phyloP scores from a whole-genome alignment of 106 monocot genomes.

The Dendrobium nobile region DNA sequence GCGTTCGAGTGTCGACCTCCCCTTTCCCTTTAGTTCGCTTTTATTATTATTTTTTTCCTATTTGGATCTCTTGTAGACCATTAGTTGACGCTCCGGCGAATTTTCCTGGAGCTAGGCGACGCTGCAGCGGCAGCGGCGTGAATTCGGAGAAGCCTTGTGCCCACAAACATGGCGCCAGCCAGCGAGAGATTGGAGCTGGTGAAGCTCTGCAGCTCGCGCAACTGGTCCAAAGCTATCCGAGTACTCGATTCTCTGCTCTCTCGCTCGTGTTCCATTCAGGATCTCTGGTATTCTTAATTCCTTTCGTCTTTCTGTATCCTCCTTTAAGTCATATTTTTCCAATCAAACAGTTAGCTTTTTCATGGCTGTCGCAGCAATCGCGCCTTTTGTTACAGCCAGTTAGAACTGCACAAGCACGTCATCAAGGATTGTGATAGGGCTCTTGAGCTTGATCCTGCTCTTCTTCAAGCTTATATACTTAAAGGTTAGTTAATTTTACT shows the following conservation, averaged over 20 bases:
- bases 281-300: constrained; percentile 54
- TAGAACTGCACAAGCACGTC: constrained; percentile 95
- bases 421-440: constrained; percentile 92
- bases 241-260: constrained; percentile 72
- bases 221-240: constrained; percentile 97
- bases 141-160: not conserved
- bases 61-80: not conserved
- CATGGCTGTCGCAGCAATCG: constrained; percentile 56
- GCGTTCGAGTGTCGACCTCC: not conserved
- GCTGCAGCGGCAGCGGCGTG: not conserved
- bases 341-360: not conserved
- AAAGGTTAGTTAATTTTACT: constrained; percentile 51
- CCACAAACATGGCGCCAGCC: constrained; percentile 20
- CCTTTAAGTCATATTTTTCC: not conserved
- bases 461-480: constrained; percentile 78
- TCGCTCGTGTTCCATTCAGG: constrained; percentile 52
- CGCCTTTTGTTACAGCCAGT: constrained; percentile 83
- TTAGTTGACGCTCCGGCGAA: not conserved
- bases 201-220: constrained; percentile 65
- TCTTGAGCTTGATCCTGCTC: constrained; percentile 49
- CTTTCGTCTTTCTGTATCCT: not conserved
- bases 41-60: not conserved
- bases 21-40: not conserved
- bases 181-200: constrained; percentile 68
- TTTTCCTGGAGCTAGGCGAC: not conserved